Conservation (phyloP, 129 eudicot genomes). For the Arctium lappa region DNA sequence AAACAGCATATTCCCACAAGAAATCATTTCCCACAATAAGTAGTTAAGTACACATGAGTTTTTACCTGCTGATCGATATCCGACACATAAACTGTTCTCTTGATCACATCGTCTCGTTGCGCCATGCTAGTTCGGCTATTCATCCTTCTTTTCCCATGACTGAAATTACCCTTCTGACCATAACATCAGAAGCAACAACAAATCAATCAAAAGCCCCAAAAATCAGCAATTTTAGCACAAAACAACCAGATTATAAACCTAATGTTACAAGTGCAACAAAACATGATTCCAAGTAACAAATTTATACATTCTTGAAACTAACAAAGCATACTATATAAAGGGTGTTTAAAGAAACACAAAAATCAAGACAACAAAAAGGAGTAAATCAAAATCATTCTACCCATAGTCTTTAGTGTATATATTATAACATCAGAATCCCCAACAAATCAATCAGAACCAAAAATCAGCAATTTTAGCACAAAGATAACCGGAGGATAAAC, state of each 20-base stretch:
- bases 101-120: constrained; percentile 77
- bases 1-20: background rate
- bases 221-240: constrained; percentile 6
- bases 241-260: background rate
- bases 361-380: background rate
- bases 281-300: background rate
- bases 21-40: background rate
- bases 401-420: background rate
- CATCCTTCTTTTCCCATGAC: constrained; percentile 64
- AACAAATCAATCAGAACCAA: too few species aligned
- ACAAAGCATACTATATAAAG: background rate
- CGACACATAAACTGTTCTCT: constrained; percentile 92
- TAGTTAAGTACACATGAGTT: background rate
- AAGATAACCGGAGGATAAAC: background rate
- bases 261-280: background rate
- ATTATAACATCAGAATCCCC: too few species aligned
- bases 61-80: constrained; percentile 90
- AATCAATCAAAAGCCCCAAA: background rate
- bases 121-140: constrained; percentile 76
- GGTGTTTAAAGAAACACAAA: background rate
- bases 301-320: background rate
- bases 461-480: constrained; percentile 4
- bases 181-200: constrained; percentile 2
- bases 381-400: constrained; percentile 19
- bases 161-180: constrained; percentile 50